Conservation (phyloP, 371 early-diverging fungal genomes). For the Amoeboaphelidium occidentale region DNA sequence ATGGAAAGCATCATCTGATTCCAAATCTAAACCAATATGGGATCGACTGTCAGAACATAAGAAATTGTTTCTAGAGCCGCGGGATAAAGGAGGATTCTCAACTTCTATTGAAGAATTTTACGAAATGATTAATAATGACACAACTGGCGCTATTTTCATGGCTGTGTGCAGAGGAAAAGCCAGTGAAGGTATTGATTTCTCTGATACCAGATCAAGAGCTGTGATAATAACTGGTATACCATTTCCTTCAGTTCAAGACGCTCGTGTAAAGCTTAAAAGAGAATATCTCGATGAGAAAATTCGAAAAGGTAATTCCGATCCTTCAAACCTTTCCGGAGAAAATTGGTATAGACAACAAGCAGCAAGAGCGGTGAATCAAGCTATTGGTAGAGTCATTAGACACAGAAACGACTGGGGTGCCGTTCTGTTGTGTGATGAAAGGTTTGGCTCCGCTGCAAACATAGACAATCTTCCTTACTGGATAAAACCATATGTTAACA, state of each 20-base stretch:
- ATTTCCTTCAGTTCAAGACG: constrained; percentile 37
- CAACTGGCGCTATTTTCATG: constrained; percentile 28
- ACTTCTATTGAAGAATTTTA: constrained; percentile 18
- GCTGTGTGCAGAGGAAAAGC: constrained; percentile 68
- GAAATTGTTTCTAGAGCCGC: constrained; percentile 20
- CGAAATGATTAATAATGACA: constrained; percentile 11
- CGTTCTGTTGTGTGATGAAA: constrained; percentile 37
- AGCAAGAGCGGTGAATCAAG: constrained; percentile 77
- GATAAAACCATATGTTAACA: constrained; percentile 21
- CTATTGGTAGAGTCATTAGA: constrained; percentile 77
- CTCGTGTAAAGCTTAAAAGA: constrained; percentile 32
- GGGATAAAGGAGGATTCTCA: constrained; percentile 27
- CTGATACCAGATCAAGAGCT: constrained; percentile 59
- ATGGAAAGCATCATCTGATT: constrained; percentile 20
- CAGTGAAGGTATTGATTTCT: constrained; percentile 85
- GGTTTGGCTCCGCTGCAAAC: constrained; percentile 24
- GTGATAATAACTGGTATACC: constrained; percentile 83
- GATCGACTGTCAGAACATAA: constrained; percentile 10
- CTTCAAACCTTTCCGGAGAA: constrained; percentile 16
- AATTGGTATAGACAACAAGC: constrained; percentile 74
- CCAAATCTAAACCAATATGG: constrained; percentile 8
- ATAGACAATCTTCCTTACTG: constrained; percentile 35
- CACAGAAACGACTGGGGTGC: constrained; percentile 53
- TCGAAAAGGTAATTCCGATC: background rate
- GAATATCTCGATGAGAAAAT: constrained; percentile 25